A percentile compares a stretch with the other conserved stretches of the same genome.
These are phyloP conservation scores for Larix sibirica DNA, from an alignment of 83 land plant genomes.

Conservation along the genomic window DNA sequence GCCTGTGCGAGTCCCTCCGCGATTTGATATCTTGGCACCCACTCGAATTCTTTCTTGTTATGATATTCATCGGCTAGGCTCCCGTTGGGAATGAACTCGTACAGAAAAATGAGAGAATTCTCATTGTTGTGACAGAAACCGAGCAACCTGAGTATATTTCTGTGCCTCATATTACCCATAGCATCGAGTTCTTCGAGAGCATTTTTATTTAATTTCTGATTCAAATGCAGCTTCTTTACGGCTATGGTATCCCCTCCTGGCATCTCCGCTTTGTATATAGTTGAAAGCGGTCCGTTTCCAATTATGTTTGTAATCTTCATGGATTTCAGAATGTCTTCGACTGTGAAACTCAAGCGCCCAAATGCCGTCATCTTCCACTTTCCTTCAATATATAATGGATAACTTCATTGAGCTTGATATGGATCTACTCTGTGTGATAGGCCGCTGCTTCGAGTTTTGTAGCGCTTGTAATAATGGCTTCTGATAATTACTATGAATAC, in stretches of 20 bases:
- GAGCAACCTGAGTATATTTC: constrained; percentile 72
- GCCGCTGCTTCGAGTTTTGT: background rate
- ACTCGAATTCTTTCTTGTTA: constrained; percentile 60
- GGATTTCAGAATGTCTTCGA: constrained; percentile 68
- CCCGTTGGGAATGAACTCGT: constrained; percentile 89
- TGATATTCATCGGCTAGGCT: constrained; percentile 72
- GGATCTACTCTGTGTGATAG: background rate
- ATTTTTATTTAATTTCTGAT: constrained; percentile 39
- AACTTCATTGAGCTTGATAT: background rate
- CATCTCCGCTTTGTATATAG: constrained; percentile 66
- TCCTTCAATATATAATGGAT: background rate
- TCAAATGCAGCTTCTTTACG: constrained; percentile 51
- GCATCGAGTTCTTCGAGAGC: constrained; percentile 73
- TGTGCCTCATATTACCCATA: constrained; percentile 68
- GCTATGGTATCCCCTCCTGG: constrained; percentile 62
- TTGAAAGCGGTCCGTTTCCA: constrained; percentile 63
- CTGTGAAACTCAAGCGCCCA: constrained; percentile 51
- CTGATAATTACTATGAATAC: background rate
- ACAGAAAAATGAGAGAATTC: constrained; percentile 60
- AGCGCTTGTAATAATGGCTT: background rate
- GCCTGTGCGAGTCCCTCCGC: constrained; percentile 80
- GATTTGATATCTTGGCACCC: constrained; percentile 65
- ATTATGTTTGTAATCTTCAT: background rate
- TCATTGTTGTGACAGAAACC: constrained; percentile 67
- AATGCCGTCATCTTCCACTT: constrained; percentile 67